Conservation (phyloP, 805 yeast genomes). For the Saturnispora halmiae region DNA sequence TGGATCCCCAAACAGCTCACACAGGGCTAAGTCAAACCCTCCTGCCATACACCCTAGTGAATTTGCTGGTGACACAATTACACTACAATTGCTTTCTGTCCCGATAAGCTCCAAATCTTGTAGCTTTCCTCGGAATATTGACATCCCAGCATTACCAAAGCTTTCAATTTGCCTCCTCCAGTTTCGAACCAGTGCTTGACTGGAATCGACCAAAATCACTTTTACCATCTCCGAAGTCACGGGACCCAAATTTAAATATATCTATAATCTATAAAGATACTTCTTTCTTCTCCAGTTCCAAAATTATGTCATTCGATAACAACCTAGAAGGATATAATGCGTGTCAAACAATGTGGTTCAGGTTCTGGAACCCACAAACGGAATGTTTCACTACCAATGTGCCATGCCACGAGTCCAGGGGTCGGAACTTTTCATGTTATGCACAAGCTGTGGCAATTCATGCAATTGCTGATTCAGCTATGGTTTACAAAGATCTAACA, state of each 20-base stretch:
- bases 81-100: slow-evolving; percentile 13
- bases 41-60: slow-evolving; percentile 43
- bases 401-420: slow-evolving; percentile 36
- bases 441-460: slow-evolving; percentile 58
- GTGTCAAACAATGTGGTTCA: slow-evolving; percentile 35
- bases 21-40: slow-evolving; percentile 38
- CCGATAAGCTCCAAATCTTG: not conserved
- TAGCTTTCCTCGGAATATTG: not conserved
- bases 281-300: not conserved
- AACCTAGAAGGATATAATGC: slow-evolving; percentile 32
- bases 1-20: slow-evolving; percentile 19
- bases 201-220: not conserved
- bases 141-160: not conserved
- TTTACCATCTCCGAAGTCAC: not conserved
- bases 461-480: slow-evolving; percentile 58
- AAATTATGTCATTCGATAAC: slow-evolving; percentile 19
- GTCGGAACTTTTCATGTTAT: slow-evolving; percentile 57
- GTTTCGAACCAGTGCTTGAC: not conserved
- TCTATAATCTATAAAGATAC: too few relatives aligned
- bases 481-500: slow-evolving; percentile 42
- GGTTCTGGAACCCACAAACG: slow-evolving; percentile 32
- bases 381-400: slow-evolving; percentile 34
- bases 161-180: slow-evolving; percentile 2
- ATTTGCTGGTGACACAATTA: slow-evolving; percentile 44
- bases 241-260: not conserved